Evolutionary conservation across 2,329 filamentous ascomycete genomes (phyloP).

Genomic region (Stenocarpella maydis): DNA sequence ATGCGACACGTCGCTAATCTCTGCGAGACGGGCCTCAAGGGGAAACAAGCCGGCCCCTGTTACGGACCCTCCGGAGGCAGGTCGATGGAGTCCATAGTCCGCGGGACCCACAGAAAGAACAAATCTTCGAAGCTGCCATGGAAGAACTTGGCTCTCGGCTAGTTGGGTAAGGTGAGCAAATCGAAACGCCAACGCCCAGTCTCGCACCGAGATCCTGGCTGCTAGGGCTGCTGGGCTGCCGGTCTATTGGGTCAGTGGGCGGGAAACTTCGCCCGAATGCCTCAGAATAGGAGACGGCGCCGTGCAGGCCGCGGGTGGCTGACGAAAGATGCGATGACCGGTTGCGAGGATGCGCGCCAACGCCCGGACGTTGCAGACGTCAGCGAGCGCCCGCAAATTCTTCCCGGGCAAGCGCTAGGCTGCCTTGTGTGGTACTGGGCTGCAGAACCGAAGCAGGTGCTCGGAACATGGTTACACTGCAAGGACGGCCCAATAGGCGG

Average conservation of each 20-base stretch:
- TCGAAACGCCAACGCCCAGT: constrained; percentile 23
- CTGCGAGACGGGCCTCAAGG: not conserved
- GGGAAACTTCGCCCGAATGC: constrained; percentile 31
- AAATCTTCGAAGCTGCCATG: constrained; percentile 49
- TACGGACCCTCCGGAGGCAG: constrained; percentile 42
- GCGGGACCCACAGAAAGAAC: constrained; percentile 52
- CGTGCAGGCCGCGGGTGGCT: constrained; percentile 5
- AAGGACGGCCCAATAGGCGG: not conserved
- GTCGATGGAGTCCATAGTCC: constrained; percentile 20
- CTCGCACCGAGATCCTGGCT: constrained; percentile 11
- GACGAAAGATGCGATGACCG: constrained; percentile 24
- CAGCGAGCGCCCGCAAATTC: constrained; percentile 26
- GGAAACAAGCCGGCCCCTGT: constrained; percentile 40
- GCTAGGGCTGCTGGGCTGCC: not conserved
- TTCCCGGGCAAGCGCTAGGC: constrained; percentile 28
- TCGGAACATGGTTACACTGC: not conserved
- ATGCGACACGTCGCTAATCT: constrained; percentile 47
- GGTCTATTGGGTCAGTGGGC: constrained; percentile 24
- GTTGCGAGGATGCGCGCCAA: constrained; percentile 11
- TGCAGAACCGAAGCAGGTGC: not conserved
- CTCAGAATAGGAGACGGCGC: constrained; percentile 27
- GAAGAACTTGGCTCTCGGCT: constrained; percentile 38
- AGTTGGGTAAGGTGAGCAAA: constrained; percentile 35
- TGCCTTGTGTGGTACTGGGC: not conserved
- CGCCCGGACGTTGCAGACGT: constrained; percentile 27